phyloP scores from a whole-genome alignment of 306 rosid genomes.

The Malus sieversii region DNA sequence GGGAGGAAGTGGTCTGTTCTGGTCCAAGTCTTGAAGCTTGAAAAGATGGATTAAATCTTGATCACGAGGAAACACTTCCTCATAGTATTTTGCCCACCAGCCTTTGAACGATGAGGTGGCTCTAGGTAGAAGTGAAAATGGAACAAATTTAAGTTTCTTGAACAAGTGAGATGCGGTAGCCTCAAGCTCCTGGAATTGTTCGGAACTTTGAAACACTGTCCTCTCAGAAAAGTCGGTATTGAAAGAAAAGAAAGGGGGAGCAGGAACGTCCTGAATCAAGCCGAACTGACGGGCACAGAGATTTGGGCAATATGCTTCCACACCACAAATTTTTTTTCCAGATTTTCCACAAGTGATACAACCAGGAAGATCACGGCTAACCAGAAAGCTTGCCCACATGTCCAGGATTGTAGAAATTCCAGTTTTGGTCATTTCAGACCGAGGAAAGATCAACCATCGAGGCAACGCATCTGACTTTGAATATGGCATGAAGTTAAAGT shows the following conservation, averaged over 20 bases:
- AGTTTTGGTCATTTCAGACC: background rate
- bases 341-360: background rate
- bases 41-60: background rate
- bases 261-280: background rate
- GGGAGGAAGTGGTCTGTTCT: background rate
- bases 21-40: background rate
- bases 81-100: conserved; percentile 2
- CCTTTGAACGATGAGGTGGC: background rate
- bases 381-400: background rate
- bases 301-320: conserved; percentile 5
- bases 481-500: conserved; percentile 1
- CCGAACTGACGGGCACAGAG: conserved; percentile 4
- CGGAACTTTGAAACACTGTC: background rate
- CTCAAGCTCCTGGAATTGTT: background rate
- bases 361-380: conserved; percentile 8
- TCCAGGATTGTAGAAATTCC: background rate
- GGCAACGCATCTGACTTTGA: background rate
- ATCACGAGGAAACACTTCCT: background rate
- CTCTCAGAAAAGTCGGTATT: background rate
- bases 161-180: background rate
- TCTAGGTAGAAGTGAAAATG: background rate
- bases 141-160: background rate
- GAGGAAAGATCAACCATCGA: conserved; percentile 3
- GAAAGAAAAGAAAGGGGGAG: background rate
- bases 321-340: background rate